A percentile compares a stretch with the other conserved stretches of the same genome.
Conservation (phyloP, 768 basidiomycete species). For the Rhizopogon roseolus region DNA sequence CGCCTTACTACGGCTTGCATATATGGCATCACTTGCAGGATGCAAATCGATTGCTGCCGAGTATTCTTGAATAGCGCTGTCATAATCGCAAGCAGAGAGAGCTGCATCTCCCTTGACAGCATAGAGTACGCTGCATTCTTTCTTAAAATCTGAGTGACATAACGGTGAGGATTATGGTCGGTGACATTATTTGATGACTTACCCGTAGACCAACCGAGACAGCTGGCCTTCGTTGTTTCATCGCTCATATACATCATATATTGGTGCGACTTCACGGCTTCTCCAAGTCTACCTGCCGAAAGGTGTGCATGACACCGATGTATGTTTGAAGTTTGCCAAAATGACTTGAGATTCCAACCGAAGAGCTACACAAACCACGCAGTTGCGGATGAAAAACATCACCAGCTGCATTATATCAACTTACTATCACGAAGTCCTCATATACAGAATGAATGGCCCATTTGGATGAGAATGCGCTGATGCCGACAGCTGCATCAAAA, state of each 20-base stretch:
- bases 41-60: neutral
- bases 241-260: neutral
- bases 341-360: neutral
- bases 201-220: neutral
- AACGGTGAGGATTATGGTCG: neutral
- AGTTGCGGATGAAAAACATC: neutral
- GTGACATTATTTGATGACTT: neutral
- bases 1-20: neutral
- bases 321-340: neutral
- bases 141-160: neutral
- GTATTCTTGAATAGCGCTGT: neutral
- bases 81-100: neutral
- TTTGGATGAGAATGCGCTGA: neutral
- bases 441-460: neutral
- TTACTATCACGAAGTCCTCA: neutral
- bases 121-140: neutral
- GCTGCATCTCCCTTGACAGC: neutral
- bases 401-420: neutral
- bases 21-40: neutral
- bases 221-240: neutral
- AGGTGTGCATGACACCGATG: neutral
- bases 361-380: neutral
- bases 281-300: neutral
- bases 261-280: neutral
- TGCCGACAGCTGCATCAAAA: neutral